Evolutionary conservation across 2,329 filamentous ascomycete genomes (phyloP), one percentile per base, ranked within the genome.

Genomic region (Ceratocystis eucalypticola): DNA sequence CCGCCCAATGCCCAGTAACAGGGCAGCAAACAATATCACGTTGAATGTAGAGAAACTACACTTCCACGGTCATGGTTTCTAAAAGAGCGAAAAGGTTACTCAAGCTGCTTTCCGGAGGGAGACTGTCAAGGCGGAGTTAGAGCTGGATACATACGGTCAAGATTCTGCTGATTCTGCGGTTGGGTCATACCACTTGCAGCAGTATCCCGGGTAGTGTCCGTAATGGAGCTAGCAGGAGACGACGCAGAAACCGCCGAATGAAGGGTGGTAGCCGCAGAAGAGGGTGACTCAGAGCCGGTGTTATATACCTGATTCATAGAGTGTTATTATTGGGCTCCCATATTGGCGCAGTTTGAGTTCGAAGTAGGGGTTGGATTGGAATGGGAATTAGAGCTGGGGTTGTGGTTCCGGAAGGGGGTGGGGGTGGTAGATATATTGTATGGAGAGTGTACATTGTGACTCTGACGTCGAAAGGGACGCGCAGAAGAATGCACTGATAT

Each of bases 241-340:
- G 79, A 79, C 71, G 80, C 79, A 74, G 64, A 65, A 15, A 59
- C 64, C 48, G 53, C 64, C 82, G 77, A 73, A 80, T 80, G 71
- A 50, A 65, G 57, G 28, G 84, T 86, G 71, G 85, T 85, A 73
- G 82, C 85, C 73, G 88, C 82, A 69, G 88, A 89, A 64, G 86
- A 84, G 69, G 87, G 87, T 67, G 87, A 88, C 76, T 90, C 87
- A 71, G 88, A 88, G 73, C 84, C 84, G 74, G 76, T 76, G 71
- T 78, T 79, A 61, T 65, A 65, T 65, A 65, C 64, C 64, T 65
- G 64, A 65, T 65, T 57, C 64, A 65, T 65, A 61, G 64, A 65
- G 64, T 65, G 64, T 65, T 65, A 65, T 65, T 65, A 65, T 65
- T 65, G 64, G 64, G 53, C 48, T 41, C 64, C 64, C 64, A 65